phyloP scores from a whole-genome alignment of 2,329 filamentous ascomycete species.

The Harringtonia aguacate region DNA sequence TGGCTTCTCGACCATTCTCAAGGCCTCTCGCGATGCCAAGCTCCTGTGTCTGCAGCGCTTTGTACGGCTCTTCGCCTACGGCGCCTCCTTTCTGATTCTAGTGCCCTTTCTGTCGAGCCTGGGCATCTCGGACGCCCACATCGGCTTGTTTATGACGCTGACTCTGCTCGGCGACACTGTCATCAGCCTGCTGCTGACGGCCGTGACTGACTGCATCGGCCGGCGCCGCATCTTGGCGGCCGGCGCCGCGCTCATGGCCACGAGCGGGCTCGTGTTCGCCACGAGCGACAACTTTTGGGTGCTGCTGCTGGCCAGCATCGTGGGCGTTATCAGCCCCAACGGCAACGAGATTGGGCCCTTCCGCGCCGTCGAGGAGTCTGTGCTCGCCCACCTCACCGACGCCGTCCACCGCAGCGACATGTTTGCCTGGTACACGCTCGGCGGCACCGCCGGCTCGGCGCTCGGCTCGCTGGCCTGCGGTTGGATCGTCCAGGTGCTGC shows the following conservation, averaged over 20 bases:
- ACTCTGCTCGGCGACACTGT: constrained; percentile 49
- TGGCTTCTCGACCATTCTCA: constrained; percentile 31
- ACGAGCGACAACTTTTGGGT: constrained; percentile 43
- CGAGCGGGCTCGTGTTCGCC: constrained; percentile 46
- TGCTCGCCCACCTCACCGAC: constrained; percentile 43
- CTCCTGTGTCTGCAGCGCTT: constrained; percentile 48
- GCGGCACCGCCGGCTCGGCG: constrained; percentile 49
- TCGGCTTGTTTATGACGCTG: constrained; percentile 56
- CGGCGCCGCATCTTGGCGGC: constrained; percentile 40
- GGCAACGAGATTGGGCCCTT: constrained; percentile 57
- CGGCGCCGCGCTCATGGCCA: constrained; percentile 44
- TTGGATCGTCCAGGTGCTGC: constrained; percentile 44
- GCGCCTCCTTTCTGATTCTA: constrained; percentile 44
- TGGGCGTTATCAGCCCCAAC: constrained; percentile 53
- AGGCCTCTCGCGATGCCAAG: constrained; percentile 38
- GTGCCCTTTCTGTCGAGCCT: constrained; percentile 44
- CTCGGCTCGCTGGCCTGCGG: constrained; percentile 49
- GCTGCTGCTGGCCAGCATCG: constrained; percentile 42
- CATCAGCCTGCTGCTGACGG: constrained; percentile 47
- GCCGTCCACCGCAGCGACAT: constrained; percentile 38
- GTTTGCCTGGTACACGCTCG: constrained; percentile 51
- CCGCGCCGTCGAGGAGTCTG: constrained; percentile 49
- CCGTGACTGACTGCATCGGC: constrained; percentile 45
- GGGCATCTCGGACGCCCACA: constrained; percentile 35
- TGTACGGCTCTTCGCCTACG: constrained; percentile 53